Evolutionary conservation across 148 eudicot species (phyloP).

Genomic region (Rhododendron ovatum): DNA sequence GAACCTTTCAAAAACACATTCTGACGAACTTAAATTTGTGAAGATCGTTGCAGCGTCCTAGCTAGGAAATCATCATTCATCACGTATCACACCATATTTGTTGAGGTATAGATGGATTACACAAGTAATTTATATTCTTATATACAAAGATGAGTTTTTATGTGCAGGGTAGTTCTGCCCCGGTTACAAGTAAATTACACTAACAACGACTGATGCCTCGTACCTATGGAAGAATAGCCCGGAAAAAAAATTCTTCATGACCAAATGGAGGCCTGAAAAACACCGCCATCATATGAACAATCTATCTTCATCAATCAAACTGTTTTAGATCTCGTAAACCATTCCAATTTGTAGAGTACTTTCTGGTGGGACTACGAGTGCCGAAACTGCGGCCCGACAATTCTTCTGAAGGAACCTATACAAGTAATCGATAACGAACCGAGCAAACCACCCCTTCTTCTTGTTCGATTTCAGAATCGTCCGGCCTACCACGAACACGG

Average conservation of each 20-base stretch:
- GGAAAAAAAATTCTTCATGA: background rate
- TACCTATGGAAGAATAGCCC: background rate
- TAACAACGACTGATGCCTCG: background rate
- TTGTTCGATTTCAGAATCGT: slow-evolving; percentile 16
- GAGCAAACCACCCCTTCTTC: slow-evolving; percentile 10
- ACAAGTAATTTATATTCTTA: too few species aligned
- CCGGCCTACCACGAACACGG: slow-evolving; percentile 23
- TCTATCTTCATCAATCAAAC: background rate
- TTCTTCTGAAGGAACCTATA: slow-evolving; percentile 36
- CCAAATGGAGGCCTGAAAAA: background rate
- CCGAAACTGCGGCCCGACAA: slow-evolving; percentile 24
- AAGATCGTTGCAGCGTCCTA: too few species aligned
- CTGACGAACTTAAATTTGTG: too few species aligned
- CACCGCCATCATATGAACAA: background rate
- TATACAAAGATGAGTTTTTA: too few species aligned
- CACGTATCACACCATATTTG: background rate
- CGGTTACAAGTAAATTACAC: too few species aligned
- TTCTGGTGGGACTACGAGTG: slow-evolving; percentile 11
- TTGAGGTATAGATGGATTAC: background rate
- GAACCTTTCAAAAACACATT: too few species aligned
- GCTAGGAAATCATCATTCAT: too few species aligned
- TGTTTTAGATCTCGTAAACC: slow-evolving; percentile 3
- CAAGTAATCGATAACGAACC: slow-evolving; percentile 21
- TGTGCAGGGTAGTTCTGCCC: too few species aligned
- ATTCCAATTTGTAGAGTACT: slow-evolving; percentile 30